Conservation (phyloP, 208 protist species). For the Leishmania turanica region DNA sequence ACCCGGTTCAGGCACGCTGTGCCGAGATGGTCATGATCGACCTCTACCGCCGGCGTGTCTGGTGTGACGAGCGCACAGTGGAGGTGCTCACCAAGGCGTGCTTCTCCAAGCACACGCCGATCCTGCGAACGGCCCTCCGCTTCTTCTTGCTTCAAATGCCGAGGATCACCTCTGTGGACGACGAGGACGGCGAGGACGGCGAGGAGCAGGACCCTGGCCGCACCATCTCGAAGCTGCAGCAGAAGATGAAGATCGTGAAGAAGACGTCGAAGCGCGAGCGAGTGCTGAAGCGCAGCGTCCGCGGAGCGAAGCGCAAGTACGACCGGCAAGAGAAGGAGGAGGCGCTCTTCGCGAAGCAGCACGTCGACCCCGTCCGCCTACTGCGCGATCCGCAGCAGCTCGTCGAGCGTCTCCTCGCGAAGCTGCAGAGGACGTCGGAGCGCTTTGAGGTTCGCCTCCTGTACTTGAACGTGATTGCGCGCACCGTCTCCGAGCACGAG, state of each 20-base stretch:
- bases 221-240: slow-evolving; percentile 88
- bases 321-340: slow-evolving; percentile 84
- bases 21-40: slow-evolving; percentile 97
- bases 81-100: slow-evolving; percentile 96
- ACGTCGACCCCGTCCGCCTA: slow-evolving; percentile 94
- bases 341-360: slow-evolving; percentile 79
- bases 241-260: slow-evolving; percentile 93
- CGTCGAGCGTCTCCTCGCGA: slow-evolving; percentile 93
- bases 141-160: slow-evolving; percentile 96
- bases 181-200: slow-evolving; percentile 67
- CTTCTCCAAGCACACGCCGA: slow-evolving; percentile 93
- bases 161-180: slow-evolving; percentile 78
- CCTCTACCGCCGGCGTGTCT: slow-evolving; percentile 96
- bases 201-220: slow-evolving; percentile 82
- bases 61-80: slow-evolving; percentile 93
- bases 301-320: slow-evolving; percentile 76
- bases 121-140: slow-evolving; percentile 93
- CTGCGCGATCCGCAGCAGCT: slow-evolving; percentile 97
- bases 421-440: slow-evolving; percentile 93
- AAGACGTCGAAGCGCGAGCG: slow-evolving; percentile 90
- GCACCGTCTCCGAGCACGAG: slow-evolving; percentile 94
- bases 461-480: slow-evolving; percentile 97
- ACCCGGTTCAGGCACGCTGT: slow-evolving; percentile 92
- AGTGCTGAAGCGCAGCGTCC: slow-evolving; percentile 84
- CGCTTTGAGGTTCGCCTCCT: slow-evolving; percentile 96